Base-by-base conservation (phyloP, 331 rosid species). In the Phaseolus coccineus region DNA sequence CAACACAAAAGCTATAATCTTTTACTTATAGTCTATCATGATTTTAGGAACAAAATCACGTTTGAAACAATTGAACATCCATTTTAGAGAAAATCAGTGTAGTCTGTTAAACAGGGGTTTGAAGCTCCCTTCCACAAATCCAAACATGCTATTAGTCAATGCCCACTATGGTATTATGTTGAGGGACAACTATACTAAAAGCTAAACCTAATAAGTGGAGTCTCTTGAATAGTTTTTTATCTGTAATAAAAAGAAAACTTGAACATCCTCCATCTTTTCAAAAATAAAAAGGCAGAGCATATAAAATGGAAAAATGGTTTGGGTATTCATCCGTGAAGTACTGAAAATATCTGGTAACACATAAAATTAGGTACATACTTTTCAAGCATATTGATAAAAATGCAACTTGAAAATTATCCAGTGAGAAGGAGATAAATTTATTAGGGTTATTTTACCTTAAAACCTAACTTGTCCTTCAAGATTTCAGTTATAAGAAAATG, bases 391-490 rank as follows among this genome's bases (percentile, higher is more conserved):
- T 35, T 61, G 72, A 69, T 27, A n/a, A 52, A 28, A 76, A 65
- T 40, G 71, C 37, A 12, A 76, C 68, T 47, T 24, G 27, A 83
- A 22, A 4, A 27, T 33, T 61, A 47, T 80, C 65, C n/a, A 44
- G 61, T 16, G 27, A 61, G 61, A 78, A 71, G 0, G 13, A 14
- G 72, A 72, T 35, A 57, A 19, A 63, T 68, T 67, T 55, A 48
- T 7, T 9, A 22, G 56, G 33, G 53, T 50, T 39, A 16, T 27
- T 69, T 85, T 72, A 92, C 95, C 96, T 90, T 87, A 74, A 94
- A 90, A 51, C 95, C 93, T 6, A 94, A 91, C 87, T 87, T 89
- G 14, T 84, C 82, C 88, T 94, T 92, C 77, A 94, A 86, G 77
- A 90, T 39, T 79, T 94, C 84, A 24, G 95, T 90, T 31, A 92